Percentiles rank a stretch among this genome's conserved stretches.
phyloP scores from a whole-genome alignment of 208 protist genomes.

The Leishmania major region DNA sequence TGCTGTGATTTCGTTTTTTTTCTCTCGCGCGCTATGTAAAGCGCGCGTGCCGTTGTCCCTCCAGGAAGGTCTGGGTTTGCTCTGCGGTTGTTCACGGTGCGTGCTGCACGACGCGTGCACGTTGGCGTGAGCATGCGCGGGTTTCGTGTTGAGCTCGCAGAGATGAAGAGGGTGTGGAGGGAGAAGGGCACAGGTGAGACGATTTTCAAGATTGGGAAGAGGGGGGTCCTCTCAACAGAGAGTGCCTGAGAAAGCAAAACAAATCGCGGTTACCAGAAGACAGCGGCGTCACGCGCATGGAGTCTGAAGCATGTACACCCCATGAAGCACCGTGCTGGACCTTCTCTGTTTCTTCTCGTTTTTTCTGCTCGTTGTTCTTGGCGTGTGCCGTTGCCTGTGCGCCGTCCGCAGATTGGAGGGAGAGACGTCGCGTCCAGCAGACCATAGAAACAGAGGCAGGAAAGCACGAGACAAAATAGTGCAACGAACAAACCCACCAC shows the following conservation, averaged over 20 bases:
- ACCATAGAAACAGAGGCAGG: not conserved
- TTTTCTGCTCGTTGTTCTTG: not conserved
- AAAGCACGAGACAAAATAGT: not conserved
- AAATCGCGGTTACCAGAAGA: not conserved
- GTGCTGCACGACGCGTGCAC: not conserved
- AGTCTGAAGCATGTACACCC: not conserved
- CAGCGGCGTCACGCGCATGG: not conserved
- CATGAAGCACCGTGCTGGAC: not conserved
- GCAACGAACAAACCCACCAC: not conserved
- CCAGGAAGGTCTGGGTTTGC: not conserved
- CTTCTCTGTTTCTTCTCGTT: not conserved
- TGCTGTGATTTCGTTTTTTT: not conserved
- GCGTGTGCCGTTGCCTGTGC: not conserved
- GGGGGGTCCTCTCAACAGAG: not conserved
- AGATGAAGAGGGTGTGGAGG: not conserved
- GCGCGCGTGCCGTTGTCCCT: not conserved
- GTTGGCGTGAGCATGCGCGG: not conserved
- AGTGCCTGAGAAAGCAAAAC: not conserved
- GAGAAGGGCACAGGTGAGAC: not conserved
- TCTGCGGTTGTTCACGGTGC: not conserved
- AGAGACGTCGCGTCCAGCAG: not conserved
- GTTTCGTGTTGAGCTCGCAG: not conserved
- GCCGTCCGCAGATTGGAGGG: not conserved
- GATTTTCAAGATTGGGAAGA: not conserved
- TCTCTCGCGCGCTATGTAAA: not conserved